A percentile compares a stretch with the other conserved stretches of the same genome.
phyloP scores from a whole-genome alignment of 2,329 filamentous ascomycete genomes.

The Penicillium sp. region DNA sequence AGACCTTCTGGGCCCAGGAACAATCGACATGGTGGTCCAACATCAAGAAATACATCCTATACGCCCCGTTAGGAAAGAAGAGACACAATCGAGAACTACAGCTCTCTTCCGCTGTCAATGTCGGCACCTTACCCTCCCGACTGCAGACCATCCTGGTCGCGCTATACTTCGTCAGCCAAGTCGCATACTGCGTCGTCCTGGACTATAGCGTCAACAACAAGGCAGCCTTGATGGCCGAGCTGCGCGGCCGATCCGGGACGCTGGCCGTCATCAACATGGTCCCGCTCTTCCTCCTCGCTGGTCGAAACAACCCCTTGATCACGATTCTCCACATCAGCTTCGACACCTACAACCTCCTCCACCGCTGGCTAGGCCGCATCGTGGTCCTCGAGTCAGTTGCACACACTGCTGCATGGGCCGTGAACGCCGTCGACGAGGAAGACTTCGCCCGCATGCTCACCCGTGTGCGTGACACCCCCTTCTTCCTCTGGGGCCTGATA shows the following conservation, averaged over 20 bases:
- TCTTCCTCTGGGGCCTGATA: slow-evolving; percentile 48
- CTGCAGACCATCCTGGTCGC: slow-evolving; percentile 70
- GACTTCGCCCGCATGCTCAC: slow-evolving; percentile 34
- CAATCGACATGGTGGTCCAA: slow-evolving; percentile 43
- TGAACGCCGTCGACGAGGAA: slow-evolving; percentile 58
- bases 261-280: slow-evolving; percentile 89
- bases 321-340: slow-evolving; percentile 80
- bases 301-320: slow-evolving; percentile 92
- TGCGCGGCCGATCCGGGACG: slow-evolving; percentile 81
- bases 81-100: slow-evolving; percentile 75
- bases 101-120: slow-evolving; percentile 65
- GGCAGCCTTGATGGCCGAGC: slow-evolving; percentile 68
- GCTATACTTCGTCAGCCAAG: slow-evolving; percentile 69
- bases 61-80: slow-evolving; percentile 69
- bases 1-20: slow-evolving; percentile 49
- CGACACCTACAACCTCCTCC: slow-evolving; percentile 91
- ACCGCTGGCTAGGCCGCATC: slow-evolving; percentile 79
- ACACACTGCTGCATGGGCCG: slow-evolving; percentile 74
- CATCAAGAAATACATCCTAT: slow-evolving; percentile 50
- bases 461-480: slow-evolving; percentile 39
- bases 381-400: slow-evolving; percentile 68
- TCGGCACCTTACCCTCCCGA: slow-evolving; percentile 76
- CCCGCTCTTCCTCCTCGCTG: slow-evolving; percentile 81
- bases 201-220: slow-evolving; percentile 46
- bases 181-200: slow-evolving; percentile 66